phyloP scores from a whole-genome alignment of 2,329 filamentous ascomycete genomes.

The Colletotrichum sp. region DNA sequence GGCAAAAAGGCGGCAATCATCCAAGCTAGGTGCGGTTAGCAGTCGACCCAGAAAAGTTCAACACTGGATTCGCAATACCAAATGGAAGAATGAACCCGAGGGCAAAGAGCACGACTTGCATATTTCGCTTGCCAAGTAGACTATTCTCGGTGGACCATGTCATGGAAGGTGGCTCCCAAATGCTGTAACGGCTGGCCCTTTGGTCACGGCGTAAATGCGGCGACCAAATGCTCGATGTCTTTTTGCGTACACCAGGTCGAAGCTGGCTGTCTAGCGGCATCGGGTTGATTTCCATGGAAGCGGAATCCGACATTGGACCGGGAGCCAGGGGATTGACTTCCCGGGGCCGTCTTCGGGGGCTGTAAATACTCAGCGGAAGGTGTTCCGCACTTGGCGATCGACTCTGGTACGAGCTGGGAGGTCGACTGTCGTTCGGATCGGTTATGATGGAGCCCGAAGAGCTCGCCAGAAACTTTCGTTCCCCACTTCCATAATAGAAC shows the following conservation, averaged over 20 bases:
- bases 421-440: slow-evolving; percentile 52
- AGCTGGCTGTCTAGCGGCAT: slow-evolving; percentile 27
- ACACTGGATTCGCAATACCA: slow-evolving; percentile 48
- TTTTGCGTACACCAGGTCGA: slow-evolving; percentile 44
- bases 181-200: slow-evolving; percentile 60
- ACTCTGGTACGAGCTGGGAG: slow-evolving; percentile 48
- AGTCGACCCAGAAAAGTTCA: slow-evolving; percentile 22
- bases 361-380: slow-evolving; percentile 50
- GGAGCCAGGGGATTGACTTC: slow-evolving; percentile 35
- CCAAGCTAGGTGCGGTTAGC: slow-evolving; percentile 62
- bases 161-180: slow-evolving; percentile 77
- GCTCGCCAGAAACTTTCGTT: slow-evolving; percentile 56
- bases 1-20: slow-evolving; percentile 79
- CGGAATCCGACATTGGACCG: slow-evolving; percentile 32
- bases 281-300: slow-evolving; percentile 51
- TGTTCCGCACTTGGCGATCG: slow-evolving; percentile 57
- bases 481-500: slow-evolving; percentile 75
- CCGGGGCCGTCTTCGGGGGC: slow-evolving; percentile 48
- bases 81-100: slow-evolving; percentile 80
- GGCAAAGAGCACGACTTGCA: slow-evolving; percentile 77
- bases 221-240: slow-evolving; percentile 71
- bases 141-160: slow-evolving; percentile 67
- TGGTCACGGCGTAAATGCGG: slow-evolving; percentile 73
- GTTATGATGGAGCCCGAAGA: slow-evolving; percentile 53
- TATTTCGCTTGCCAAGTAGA: slow-evolving; percentile 70